These are phyloP conservation scores for Gynochthodes officinalis DNA, from an alignment of 257 asterid genomes.

Conservation along the genomic window DNA sequence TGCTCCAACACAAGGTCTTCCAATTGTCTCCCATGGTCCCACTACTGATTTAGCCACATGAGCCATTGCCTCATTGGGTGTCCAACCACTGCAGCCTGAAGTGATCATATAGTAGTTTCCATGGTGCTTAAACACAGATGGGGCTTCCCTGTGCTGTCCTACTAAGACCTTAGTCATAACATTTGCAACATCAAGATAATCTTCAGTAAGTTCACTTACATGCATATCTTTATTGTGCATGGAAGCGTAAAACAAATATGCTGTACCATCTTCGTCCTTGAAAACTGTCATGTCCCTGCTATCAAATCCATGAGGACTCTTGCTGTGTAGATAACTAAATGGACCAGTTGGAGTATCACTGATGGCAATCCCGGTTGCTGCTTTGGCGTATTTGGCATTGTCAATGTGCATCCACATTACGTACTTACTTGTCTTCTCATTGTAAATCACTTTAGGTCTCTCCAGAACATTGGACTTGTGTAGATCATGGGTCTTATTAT, in stretches of 20 bases:
- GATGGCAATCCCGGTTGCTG: constrained; percentile 56
- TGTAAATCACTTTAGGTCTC: constrained; percentile 74
- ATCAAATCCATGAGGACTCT: constrained; percentile 65
- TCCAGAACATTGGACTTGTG: constrained; percentile 56
- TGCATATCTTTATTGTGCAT: constrained; percentile 62
- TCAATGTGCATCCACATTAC: constrained; percentile 85
- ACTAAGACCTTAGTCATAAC: constrained; percentile 36
- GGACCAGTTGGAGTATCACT: constrained; percentile 60
- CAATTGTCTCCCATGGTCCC: constrained; percentile 78
- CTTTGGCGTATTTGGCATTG: constrained; percentile 49
- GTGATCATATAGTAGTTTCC: constrained; percentile 65
- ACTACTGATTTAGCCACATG: constrained; percentile 62
- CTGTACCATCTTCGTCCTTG: constrained; percentile 54
- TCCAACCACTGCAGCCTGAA: constrained; percentile 87
- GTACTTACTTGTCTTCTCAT: constrained; percentile 36
- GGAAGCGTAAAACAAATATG: constrained; percentile 57
- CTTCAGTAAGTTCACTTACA: constrained; percentile 38
- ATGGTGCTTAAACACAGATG: constrained; percentile 57
- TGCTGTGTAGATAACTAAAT: constrained; percentile 43
- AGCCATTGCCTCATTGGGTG: constrained; percentile 72
- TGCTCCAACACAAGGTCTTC: constrained; percentile 72
- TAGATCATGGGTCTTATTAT: constrained; percentile 47
- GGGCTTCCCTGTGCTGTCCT: constrained; percentile 79
- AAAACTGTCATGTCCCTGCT: constrained; percentile 69
- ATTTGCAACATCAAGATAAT: constrained; percentile 37